Base-by-base conservation (phyloP, 768 basidiomycete genomes). In the Lactarius vividus region DNA sequence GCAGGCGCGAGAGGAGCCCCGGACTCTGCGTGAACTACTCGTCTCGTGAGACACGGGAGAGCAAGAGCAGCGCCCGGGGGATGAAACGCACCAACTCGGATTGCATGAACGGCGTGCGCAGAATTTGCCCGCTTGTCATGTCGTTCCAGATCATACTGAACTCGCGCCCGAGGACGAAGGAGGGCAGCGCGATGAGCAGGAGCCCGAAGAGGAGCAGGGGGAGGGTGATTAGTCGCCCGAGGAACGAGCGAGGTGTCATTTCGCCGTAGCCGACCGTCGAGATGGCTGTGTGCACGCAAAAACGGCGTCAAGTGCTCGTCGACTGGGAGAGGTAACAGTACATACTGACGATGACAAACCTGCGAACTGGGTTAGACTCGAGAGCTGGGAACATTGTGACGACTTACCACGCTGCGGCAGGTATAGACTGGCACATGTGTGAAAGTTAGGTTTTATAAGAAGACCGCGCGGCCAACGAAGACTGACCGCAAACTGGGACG, bases 211-310 rank as follows among this genome's bases (percentile, higher is more conserved):
- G 83, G 57, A 97, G 85, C 23, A 97, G 83, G 0, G 94, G 94
- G 1, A 96, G 78, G 0, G 94, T 94, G 70, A 96, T 80, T 40
- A 96, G 79, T 2, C 92, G 87, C 0, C 94, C 94, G n/a, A 96
- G 80, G 75, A 90, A 87, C 1, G 92, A 92, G 15, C 91, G 85
- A 0, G 94, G 94, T 0, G 91, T 92, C 61, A 95, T 92, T 75
- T 96, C 94, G 42, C 94, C 94, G 71, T 94, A 96, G 15, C 94
- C 92, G 1, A 94, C 91, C 0, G 94, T 95, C 2, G 89, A 90
- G 68, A 95, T 94, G 0, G 94, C 88, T 90, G 65, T 18, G 37
- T 26, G 40, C n/a, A 44, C 5, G 28, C 13, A 13, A n/a, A 20
- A 2, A 33, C 59, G n/a, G 57, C 68, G 59, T 46, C 31, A 31